A percentile compares a stretch with the other conserved stretches of the same genome.
Conservation (phyloP, 306 rosid genomes). For the Phaseolus lunatus region DNA sequence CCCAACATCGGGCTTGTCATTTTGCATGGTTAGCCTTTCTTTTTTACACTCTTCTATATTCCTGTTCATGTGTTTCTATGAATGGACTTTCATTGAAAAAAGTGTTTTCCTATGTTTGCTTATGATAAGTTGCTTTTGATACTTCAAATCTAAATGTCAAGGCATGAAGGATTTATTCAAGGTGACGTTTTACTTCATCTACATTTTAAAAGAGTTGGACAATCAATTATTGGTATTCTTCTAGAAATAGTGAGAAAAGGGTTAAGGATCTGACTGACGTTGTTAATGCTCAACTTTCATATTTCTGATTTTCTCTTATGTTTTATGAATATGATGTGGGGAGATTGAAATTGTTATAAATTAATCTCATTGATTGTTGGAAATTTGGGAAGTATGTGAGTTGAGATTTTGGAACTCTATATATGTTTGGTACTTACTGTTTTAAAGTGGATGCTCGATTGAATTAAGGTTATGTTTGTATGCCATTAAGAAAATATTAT, state of each 20-base stretch:
- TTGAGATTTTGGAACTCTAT: not conserved
- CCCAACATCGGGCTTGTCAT: not conserved
- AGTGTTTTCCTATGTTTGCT: slow-evolving; percentile 30
- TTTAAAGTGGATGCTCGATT: not conserved
- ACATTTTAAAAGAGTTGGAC: not conserved
- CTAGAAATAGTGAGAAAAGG: not conserved
- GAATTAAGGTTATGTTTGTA: slow-evolving; percentile 4
- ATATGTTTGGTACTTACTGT: not conserved
- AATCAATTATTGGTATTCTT: not conserved
- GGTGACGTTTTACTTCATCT: slow-evolving; percentile 4
- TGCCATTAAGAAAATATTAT: slow-evolving; percentile 8
- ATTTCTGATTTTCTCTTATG: not conserved
- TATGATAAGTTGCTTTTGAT: not conserved
- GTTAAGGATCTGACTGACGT: slow-evolving; percentile 8
- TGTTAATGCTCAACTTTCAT: not conserved
- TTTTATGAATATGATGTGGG: not conserved
- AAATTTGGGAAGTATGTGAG: slow-evolving; percentile 7
- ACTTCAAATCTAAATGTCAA: slow-evolving; percentile 2
- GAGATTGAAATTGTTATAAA: not conserved
- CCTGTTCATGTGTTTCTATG: not conserved
- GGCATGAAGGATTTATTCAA: not conserved
- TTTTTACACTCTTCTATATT: not conserved
- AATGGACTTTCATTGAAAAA: not conserved
- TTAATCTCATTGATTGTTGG: slow-evolving; percentile 14
- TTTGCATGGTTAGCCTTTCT: not conserved